Conservation (phyloP, 768 basidiomycete genomes). For the Lactarius psammicola region DNA sequence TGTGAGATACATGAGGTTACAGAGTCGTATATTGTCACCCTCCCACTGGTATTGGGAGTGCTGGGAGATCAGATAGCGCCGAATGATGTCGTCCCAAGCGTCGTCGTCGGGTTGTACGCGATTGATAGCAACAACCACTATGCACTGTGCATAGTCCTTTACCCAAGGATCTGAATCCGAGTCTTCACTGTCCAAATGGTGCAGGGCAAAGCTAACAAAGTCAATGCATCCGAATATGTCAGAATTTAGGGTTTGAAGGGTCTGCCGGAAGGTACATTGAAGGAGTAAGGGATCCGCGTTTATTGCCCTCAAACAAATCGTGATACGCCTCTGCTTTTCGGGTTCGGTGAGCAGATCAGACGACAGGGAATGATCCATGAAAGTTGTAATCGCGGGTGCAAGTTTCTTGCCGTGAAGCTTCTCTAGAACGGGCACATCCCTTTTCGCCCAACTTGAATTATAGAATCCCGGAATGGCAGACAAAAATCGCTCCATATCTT, state of each 20-base stretch:
- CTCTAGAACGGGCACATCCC: neutral
- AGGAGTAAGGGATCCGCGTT: neutral
- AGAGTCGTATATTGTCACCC: slow-evolving; percentile 1
- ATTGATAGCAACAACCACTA: slow-evolving; percentile 10
- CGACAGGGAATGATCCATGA: neutral
- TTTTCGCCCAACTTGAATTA: neutral
- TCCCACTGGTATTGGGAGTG: neutral
- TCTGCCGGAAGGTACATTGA: neutral
- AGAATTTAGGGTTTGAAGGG: neutral
- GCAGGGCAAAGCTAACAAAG: neutral
- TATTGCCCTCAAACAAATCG: neutral
- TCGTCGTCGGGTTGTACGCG: neutral
- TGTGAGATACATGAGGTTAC: slow-evolving; percentile 6
- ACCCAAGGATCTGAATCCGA: neutral
- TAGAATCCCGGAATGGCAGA: neutral
- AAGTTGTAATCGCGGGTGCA: neutral
- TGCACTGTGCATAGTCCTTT: slow-evolving; percentile 7
- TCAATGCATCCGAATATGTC: neutral
- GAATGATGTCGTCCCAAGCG: slow-evolving; percentile 3
- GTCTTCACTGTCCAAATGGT: neutral
- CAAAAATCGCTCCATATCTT: neutral
- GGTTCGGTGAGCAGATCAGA: neutral
- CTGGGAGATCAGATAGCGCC: neutral
- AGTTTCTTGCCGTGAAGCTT: neutral
- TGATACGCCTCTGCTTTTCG: neutral